Evolutionary conservation across 116 monocot species (phyloP).

Genomic region (Cymodocea nodosa): DNA sequence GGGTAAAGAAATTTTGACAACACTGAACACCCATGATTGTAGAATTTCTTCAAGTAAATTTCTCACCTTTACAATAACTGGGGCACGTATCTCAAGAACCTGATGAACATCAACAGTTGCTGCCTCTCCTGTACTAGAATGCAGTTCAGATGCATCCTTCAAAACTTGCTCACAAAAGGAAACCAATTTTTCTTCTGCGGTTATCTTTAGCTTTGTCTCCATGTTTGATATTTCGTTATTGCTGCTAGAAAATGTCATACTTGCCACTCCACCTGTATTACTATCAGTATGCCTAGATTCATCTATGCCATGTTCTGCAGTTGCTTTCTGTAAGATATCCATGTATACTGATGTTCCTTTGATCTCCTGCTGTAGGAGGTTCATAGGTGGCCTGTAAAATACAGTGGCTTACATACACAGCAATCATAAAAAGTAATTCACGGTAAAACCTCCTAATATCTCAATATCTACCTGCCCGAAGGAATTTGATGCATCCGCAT

Average conservation of each 20-base stretch:
- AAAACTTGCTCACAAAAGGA: constrained; percentile 89
- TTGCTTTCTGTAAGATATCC: constrained; percentile 85
- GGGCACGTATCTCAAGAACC: constrained; percentile 80
- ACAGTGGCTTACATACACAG: constrained; percentile 11
- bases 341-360: constrained; percentile 88
- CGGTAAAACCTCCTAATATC: neutral
- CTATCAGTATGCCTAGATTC: constrained; percentile 1
- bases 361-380: constrained; percentile 93
- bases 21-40: neutral
- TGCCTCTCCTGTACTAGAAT: constrained; percentile 44
- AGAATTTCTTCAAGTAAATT: neutral
- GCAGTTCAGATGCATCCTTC: constrained; percentile 89
- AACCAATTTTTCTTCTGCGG: constrained; percentile 91
- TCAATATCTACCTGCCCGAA: constrained; percentile 45
- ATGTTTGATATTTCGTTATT: constrained; percentile 1
- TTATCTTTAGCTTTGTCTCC: constrained; percentile 49
- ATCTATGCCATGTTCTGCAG: constrained; percentile 11
- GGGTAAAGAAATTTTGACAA: neutral
- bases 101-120: constrained; percentile 63
- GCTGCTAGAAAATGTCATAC: constrained; percentile 3
- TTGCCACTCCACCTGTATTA: neutral
- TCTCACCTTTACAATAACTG: constrained; percentile 85
- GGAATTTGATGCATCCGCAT: constrained; percentile 72
- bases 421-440: neutral
- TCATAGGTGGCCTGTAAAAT: constrained; percentile 68